A percentile compares a stretch with the other conserved stretches of the same genome.
These are phyloP conservation scores for Coelastrella sp. DNA, from an alignment of 139 green algal species.

Conservation along the genomic window DNA sequence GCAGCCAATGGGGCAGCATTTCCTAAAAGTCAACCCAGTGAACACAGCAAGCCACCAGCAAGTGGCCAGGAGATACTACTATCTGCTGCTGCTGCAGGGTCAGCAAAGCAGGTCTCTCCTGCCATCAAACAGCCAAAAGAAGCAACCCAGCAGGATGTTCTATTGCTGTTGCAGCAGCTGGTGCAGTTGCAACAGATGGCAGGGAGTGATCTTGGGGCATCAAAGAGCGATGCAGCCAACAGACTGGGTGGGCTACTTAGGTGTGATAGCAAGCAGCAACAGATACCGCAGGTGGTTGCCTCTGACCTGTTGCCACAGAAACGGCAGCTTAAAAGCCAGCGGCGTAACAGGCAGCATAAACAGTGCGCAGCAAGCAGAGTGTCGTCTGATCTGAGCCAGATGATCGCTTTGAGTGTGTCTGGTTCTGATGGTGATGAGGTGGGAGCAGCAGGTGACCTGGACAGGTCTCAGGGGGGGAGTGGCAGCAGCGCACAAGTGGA, in stretches of 20 bases:
- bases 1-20: too few species aligned
- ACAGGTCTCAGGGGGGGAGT: background rate
- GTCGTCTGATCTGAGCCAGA: conserved; percentile 13
- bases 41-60: too few species aligned
- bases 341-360: background rate
- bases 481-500: too few species aligned
- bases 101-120: too few species aligned
- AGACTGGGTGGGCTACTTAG: background rate
- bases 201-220: background rate
- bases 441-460: background rate
- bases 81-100: background rate
- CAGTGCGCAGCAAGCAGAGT: background rate
- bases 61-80: background rate
- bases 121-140: too few species aligned
- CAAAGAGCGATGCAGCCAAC: background rate
- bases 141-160: background rate
- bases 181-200: conserved; percentile 19
- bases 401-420: conserved; percentile 10
- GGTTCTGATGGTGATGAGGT: background rate
- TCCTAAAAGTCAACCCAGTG: too few species aligned
- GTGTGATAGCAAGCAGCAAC: conserved; percentile 13
- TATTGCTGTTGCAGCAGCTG: conserved; percentile 24
- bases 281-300: background rate
- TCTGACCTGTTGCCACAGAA: background rate
- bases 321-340: background rate